phyloP scores from a whole-genome alignment of 2,329 filamentous ascomycete genomes.

The Paraphoma sp. region DNA sequence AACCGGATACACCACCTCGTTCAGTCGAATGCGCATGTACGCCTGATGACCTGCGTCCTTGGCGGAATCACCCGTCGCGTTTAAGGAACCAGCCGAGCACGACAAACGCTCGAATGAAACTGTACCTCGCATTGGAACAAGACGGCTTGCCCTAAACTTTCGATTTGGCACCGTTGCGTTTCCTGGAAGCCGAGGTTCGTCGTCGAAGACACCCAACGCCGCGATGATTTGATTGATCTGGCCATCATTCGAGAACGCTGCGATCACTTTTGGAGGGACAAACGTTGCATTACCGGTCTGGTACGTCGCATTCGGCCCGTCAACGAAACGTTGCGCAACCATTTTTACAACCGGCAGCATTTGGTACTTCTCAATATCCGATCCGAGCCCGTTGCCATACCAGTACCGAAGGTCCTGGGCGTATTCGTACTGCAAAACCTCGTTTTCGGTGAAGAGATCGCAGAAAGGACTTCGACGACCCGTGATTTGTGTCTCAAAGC shows the following conservation, averaged over 20 bases:
- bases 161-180: slow-evolving; percentile 56
- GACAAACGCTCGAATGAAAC: slow-evolving; percentile 69
- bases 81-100: slow-evolving; percentile 47
- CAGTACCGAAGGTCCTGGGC: slow-evolving; percentile 72
- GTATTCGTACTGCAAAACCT: slow-evolving; percentile 71
- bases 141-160: slow-evolving; percentile 63
- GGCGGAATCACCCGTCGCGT: slow-evolving; percentile 5
- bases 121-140: slow-evolving; percentile 69
- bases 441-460: slow-evolving; percentile 65
- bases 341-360: slow-evolving; percentile 67
- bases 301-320: slow-evolving; percentile 60
- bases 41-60: slow-evolving; percentile 31
- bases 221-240: slow-evolving; percentile 69
- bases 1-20: slow-evolving; percentile 68
- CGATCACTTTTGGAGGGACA: slow-evolving; percentile 63
- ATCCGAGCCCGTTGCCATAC: slow-evolving; percentile 67
- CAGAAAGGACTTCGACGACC: slow-evolving; percentile 68
- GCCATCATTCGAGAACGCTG: slow-evolving; percentile 70
- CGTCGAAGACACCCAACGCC: slow-evolving; percentile 67
- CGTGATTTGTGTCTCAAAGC: slow-evolving; percentile 72
- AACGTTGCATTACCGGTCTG: slow-evolving; percentile 57
- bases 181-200: slow-evolving; percentile 57
- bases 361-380: slow-evolving; percentile 61
- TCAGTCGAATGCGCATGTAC: slow-evolving; percentile 65
- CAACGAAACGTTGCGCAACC: slow-evolving; percentile 60